Evolutionary conservation across 2,329 filamentous ascomycete species (phyloP).

Genomic region (Aureobasidium subglaciale): DNA sequence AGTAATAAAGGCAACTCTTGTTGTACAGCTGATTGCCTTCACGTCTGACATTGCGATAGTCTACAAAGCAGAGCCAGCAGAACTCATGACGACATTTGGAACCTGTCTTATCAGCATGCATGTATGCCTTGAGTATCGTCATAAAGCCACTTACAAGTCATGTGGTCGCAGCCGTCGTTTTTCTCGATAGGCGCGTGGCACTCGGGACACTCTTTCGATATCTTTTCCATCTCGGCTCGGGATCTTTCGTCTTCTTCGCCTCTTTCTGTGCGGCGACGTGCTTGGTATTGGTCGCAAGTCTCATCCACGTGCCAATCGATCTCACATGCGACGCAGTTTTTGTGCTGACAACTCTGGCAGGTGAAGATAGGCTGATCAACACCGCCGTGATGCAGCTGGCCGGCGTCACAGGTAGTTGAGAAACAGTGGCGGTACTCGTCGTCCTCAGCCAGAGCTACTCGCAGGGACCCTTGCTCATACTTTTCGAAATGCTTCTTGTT

Average conservation of each 20-base stretch:
- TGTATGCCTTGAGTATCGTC: too few species aligned
- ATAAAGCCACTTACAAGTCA: not conserved
- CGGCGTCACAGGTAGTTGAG: constrained; percentile 2
- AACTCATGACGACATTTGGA: not conserved
- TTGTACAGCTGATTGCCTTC: not conserved
- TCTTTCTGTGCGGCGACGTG: not conserved
- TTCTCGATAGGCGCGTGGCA: not conserved
- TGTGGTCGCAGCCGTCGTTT: not conserved
- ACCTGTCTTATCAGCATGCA: not conserved
- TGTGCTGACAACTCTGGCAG: constrained; percentile 24
- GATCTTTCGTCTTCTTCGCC: not conserved
- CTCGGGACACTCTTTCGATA: not conserved
- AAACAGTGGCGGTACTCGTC: not conserved
- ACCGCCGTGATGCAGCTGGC: constrained; percentile 20
- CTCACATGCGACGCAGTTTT: constrained; percentile 27
- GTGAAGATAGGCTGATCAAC: constrained; percentile 21
- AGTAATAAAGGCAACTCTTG: not conserved
- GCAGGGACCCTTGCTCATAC: not conserved
- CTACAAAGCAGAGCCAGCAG: not conserved
- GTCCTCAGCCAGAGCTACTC: not conserved
- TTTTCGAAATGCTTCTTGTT: not conserved
- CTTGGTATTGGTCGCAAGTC: constrained; percentile 20
- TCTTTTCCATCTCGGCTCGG: not conserved
- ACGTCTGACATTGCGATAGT: not conserved
- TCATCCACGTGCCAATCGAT: constrained; percentile 26